These are phyloP conservation scores for Thalassiosira gravida DNA, from an alignment of 352 stramenopile species.

Conservation along the genomic window DNA sequence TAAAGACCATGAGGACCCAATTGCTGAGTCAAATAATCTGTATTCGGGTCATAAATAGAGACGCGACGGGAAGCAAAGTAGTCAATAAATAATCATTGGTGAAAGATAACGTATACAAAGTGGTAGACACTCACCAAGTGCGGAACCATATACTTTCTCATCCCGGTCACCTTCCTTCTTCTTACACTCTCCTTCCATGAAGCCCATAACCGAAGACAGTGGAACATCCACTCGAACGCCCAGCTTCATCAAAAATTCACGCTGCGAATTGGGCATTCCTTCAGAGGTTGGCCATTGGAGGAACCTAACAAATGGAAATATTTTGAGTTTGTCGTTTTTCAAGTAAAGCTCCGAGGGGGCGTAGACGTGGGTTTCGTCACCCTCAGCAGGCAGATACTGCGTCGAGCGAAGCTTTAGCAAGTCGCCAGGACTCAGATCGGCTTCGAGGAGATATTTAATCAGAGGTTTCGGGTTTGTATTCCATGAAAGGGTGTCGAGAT, in stretches of 20 bases:
- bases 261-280: slow-evolving; percentile 59
- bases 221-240: slow-evolving; percentile 63
- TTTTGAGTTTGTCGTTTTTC: slow-evolving; percentile 58
- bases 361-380: slow-evolving; percentile 67
- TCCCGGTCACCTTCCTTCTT: slow-evolving; percentile 36
- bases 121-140: slow-evolving; percentile 38
- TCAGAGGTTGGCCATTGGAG: slow-evolving; percentile 74
- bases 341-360: slow-evolving; percentile 75
- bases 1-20: slow-evolving; percentile 66
- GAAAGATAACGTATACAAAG: too few species aligned
- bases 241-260: slow-evolving; percentile 71
- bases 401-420: slow-evolving; percentile 64
- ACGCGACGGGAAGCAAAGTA: neutral
- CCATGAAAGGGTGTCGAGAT: slow-evolving; percentile 75
- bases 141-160: slow-evolving; percentile 35
- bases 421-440: slow-evolving; percentile 62
- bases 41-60: neutral
- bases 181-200: slow-evolving; percentile 46
- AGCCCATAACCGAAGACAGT: slow-evolving; percentile 61
- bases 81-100: too few species aligned
- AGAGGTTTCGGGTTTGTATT: slow-evolving; percentile 67
- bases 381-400: slow-evolving; percentile 73
- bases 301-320: slow-evolving; percentile 72
- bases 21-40: slow-evolving; percentile 64
- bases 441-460: slow-evolving; percentile 74